These are phyloP conservation scores for Gomphus sp. DNA, from an alignment of 1,284 basidiomycete genomes.

Conservation along the genomic window DNA sequence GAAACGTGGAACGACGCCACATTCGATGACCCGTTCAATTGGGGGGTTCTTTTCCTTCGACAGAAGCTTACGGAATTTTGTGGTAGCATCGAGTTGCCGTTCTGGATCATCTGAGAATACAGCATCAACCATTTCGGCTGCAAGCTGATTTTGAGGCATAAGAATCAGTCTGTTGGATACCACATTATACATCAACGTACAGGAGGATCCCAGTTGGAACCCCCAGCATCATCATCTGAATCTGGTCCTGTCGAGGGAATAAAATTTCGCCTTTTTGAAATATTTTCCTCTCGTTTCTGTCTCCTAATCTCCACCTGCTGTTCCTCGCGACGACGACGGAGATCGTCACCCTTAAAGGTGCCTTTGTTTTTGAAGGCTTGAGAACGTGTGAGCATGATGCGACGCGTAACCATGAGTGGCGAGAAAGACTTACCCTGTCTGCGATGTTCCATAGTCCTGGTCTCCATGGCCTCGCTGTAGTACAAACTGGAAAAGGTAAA, in stretches of 20 bases:
- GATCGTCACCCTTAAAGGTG: conserved; percentile 75
- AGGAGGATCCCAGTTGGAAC: conserved; percentile 66
- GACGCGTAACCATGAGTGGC: not conserved
- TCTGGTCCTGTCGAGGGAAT: conserved; percentile 63
- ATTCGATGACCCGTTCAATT: conserved; percentile 98
- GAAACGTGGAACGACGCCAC: conserved; percentile 95
- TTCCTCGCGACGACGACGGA: conserved; percentile 90
- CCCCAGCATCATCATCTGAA: conserved; percentile 78
- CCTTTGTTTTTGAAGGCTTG: conserved; percentile 72
- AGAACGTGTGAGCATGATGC: not conserved
- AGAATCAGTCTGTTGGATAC: conserved; percentile 10
- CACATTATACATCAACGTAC: conserved; percentile 33
- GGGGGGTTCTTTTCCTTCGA: conserved; percentile 99
- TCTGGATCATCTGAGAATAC: conserved; percentile 92
- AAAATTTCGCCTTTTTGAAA: conserved; percentile 92
- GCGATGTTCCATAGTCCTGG: conserved; percentile 10
- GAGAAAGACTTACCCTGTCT: conserved; percentile 3
- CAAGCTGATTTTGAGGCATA: conserved; percentile 44
- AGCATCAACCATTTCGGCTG: conserved; percentile 87
- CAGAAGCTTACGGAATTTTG: conserved; percentile 94
- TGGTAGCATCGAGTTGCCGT: conserved; percentile 89
- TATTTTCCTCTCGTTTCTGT: conserved; percentile 95
- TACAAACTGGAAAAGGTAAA: not conserved
- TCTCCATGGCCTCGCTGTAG: not conserved
- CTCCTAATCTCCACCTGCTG: conserved; percentile 96